These are phyloP conservation scores for Chlorella sorokiniana DNA, from an alignment of 139 green algal genomes.

Conservation along the genomic window DNA sequence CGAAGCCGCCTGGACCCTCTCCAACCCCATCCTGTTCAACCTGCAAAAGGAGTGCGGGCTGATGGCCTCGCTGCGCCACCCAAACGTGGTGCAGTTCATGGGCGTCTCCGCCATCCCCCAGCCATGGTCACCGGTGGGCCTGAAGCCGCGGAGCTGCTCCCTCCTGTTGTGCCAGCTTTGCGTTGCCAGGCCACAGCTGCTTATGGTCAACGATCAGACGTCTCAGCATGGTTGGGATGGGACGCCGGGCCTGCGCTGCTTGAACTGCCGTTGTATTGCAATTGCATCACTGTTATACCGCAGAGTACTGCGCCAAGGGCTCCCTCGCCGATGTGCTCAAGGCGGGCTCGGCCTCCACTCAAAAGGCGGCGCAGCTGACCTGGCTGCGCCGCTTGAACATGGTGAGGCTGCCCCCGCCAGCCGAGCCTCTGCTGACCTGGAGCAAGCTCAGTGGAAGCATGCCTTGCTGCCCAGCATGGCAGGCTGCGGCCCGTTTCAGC, in stretches of 20 bases:
- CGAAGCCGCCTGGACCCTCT: constrained; percentile 7
- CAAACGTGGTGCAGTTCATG: constrained; percentile 53
- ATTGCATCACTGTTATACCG: neutral
- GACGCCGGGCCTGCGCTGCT: neutral
- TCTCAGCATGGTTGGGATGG: neutral
- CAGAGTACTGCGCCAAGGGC: constrained; percentile 63
- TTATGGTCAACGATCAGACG: neutral
- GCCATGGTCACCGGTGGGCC: constrained; percentile 26
- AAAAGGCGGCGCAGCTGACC: constrained; percentile 42
- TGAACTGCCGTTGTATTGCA: neutral
- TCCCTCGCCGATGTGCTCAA: constrained; percentile 62
- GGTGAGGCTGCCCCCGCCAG: neutral
- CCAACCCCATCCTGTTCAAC: constrained; percentile 28
- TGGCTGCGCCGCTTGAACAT: constrained; percentile 55
- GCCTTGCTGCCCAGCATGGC: neutral
- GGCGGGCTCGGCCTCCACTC: constrained; percentile 19
- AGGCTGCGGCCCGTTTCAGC: neutral
- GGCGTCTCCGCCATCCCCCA: constrained; percentile 53
- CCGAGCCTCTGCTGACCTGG: too few species aligned
- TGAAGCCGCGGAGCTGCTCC: too few species aligned
- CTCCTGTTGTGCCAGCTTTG: neutral
- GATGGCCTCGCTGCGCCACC: constrained; percentile 54
- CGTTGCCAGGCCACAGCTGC: too few species aligned
- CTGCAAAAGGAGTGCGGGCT: constrained; percentile 51
- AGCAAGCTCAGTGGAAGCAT: too few species aligned